Evolutionary conservation across 768 basidiomycete genomes (phyloP).

Genomic region (Russula virescens): DNA sequence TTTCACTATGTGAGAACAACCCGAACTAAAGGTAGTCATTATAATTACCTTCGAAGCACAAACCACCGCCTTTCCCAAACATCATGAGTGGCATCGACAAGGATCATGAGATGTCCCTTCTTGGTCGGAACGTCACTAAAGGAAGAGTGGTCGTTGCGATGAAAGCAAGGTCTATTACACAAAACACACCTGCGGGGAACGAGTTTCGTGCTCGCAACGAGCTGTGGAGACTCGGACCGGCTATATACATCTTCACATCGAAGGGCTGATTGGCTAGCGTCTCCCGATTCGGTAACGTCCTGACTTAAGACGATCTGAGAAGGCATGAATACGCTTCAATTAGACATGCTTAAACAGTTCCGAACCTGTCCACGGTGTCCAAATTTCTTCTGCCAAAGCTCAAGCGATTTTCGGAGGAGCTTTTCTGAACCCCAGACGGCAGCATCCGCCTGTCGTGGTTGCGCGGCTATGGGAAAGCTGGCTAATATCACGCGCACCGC

Average conservation of each 20-base stretch:
- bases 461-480: slow-evolving; percentile 41
- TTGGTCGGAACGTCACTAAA: slow-evolving; percentile 75
- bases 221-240: slow-evolving; percentile 51
- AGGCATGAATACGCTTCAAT: slow-evolving; percentile 17
- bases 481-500: slow-evolving; percentile 75
- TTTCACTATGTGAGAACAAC: slow-evolving; percentile 30
- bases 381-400: slow-evolving; percentile 80
- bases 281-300: slow-evolving; percentile 56
- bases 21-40: background rate
- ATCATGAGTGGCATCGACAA: slow-evolving; percentile 75
- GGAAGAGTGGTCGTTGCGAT: slow-evolving; percentile 7
- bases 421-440: slow-evolving; percentile 63
- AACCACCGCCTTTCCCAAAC: slow-evolving; percentile 84
- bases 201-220: slow-evolving; percentile 66
- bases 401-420: slow-evolving; percentile 59
- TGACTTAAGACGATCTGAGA: slow-evolving; percentile 73
- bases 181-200: slow-evolving; percentile 60
- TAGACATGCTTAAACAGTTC: background rate
- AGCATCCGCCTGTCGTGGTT: slow-evolving; percentile 45
- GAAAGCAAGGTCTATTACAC: background rate
- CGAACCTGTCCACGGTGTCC: slow-evolving; percentile 70
- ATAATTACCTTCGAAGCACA: slow-evolving; percentile 67
- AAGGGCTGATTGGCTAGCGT: slow-evolving; percentile 32
- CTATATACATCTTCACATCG: slow-evolving; percentile 34
- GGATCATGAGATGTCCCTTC: slow-evolving; percentile 74